Conservation (phyloP, 257 asterid species). For the Solanum paucissectum region DNA sequence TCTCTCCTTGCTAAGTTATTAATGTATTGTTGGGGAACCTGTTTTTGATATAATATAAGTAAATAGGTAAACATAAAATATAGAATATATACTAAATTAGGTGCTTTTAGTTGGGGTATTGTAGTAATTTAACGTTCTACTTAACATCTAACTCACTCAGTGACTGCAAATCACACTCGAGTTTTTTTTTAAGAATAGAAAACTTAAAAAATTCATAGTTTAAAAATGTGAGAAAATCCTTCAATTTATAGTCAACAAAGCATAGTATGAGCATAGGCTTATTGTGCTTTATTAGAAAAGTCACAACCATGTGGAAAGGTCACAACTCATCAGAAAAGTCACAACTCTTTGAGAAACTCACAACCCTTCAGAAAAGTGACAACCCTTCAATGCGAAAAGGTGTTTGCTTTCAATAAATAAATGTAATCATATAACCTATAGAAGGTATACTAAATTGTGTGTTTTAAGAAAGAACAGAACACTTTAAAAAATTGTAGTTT, state of each 20-base stretch:
- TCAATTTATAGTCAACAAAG: background rate
- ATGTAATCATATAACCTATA: background rate
- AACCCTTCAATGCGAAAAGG: background rate
- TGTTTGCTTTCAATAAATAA: too few species aligned
- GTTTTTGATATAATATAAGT: too few species aligned
- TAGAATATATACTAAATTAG: background rate
- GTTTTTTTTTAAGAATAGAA: background rate
- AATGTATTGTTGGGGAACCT: too few species aligned
- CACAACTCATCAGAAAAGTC: background rate
- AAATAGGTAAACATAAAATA: background rate
- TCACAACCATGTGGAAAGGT: background rate
- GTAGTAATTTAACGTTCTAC: background rate
- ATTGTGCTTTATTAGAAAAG: background rate
- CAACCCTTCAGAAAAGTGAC: background rate
- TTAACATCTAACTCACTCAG: background rate
- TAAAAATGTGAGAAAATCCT: background rate
- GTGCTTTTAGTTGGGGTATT: background rate
- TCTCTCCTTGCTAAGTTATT: background rate
- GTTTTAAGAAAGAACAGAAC: background rate
- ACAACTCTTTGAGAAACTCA: background rate
- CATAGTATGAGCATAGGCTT: background rate
- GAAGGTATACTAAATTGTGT: background rate
- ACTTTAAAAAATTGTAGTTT: background rate
- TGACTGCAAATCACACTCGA: background rate
- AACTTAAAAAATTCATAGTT: background rate